Evolutionary conservation across 2,329 filamentous ascomycete species (phyloP), one percentile per base, ranked within the genome.

Genomic region (Exophiala sp.): DNA sequence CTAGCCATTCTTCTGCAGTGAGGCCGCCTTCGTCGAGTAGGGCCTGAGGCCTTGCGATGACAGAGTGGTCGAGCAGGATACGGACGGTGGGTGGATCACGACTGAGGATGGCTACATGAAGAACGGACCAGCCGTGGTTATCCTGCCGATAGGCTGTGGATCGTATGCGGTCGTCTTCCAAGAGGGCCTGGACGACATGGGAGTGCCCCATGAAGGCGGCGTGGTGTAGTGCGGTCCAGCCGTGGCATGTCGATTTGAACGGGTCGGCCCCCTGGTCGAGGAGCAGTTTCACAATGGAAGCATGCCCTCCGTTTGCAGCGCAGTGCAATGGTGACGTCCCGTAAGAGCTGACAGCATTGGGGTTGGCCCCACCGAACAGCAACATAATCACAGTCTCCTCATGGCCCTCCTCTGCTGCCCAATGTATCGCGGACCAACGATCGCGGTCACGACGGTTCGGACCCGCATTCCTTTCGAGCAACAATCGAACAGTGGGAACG

Each of bases 371-470:
- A 21, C 24, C 35, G 10, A 58, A 49, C 40, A 62, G 40, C 47
- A 62, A 53, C 40, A 58, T 46, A 47, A 27, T 45, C 47, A 61
- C 59, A 51, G 58, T 48, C 6, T 60, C 57, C 30, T 46, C 16
- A 56, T 61, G 48, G 49, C 58, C 57, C 27, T 57, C 46, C 49
- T 55, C 52, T 14, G 59, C 57, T 49, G 60, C 60, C 58, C 58
- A 61, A 42, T 46, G 44, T 13, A 46, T 38, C 7, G 44, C 44
- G 21, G 44, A 46, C 44, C 44, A 46, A 39, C 59, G 57, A 51
- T 58, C 53, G 10, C 50, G 53, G 55, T 61, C 55, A 46, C 47
- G 50, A 53, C 46, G 22, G 49, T 60, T 59, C 18, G 52, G 48
- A 56, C 55, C 42, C 13, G 7, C 50, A 42, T 50, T 53, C 43